Evolutionary conservation across 1,284 basidiomycete genomes (phyloP), one percentile per base, ranked within the genome.

Genomic region (Ceratobasidium sp.): DNA sequence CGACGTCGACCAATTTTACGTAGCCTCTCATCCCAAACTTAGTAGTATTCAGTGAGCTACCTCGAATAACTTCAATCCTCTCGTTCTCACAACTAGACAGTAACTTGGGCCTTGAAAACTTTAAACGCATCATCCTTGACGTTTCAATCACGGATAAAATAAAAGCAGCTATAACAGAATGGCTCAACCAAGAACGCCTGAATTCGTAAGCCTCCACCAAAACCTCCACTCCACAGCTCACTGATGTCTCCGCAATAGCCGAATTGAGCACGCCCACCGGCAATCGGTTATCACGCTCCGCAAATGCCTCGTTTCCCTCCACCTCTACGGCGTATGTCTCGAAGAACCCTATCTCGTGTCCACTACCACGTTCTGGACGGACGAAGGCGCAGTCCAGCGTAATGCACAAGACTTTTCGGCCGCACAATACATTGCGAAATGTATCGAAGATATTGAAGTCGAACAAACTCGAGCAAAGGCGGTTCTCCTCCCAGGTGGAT

Each of bases 121-220:
- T 91, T 92, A 79, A 82, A 8, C 78, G 80, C 1, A 85, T 93
- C 54, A 89, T 92, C 76, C 84, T 84, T 17, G 85, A 87, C 75
- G 80, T 84, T 0, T 76, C 81, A 3, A 83, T 93, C 3, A 82
- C 82, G 15, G 80, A 84, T 1, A 85, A 83, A 62, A 82, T 93
- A 29, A 83, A 84, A 22, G 79, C 80, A 1, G 87, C 88, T n/a
- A 79, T 93, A 1, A 78, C 83, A 31, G 82, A 84, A 11, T 93
- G 93, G 91, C 80, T 87, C 2, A 81, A 82, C 1, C 85, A 80
- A 77, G 92, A 93, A 80, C 86, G 91, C 19, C 57, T 73, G 9
- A 73, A 73, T 27, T 33, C 59, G 71, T 73, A 27, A n/a, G 71
- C 47, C 22, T 22, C n/a, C 41, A 84, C 11, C 79, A 84, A n/a